Base-by-base conservation (phyloP, 306 rosid genomes). In the Vachellia pachyceras region DNA sequence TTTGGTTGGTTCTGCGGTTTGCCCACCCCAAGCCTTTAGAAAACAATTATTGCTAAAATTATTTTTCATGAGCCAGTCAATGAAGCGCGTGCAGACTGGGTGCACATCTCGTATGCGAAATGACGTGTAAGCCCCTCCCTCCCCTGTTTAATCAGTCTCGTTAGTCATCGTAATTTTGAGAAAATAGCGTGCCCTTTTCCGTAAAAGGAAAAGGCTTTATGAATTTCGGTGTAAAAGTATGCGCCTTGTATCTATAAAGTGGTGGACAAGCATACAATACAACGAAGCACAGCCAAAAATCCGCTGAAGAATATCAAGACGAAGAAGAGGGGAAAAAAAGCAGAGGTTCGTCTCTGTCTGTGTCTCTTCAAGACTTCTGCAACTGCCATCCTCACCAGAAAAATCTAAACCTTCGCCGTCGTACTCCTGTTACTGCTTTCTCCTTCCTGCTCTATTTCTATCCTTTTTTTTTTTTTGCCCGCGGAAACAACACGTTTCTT, bases 21-120 rank as follows among this genome's bases (percentile, higher is more conserved):
- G 23, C 58, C 58, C 23, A 1, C 8, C 22, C 57, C 58, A 50
- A 3, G 18, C 7, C 1, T 6, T 0, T 1, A 2, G 0, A 52
- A 52, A 52, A 1, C 1, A 55, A 55, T 57, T 10, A 0, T 3
- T 22, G 29, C 15, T 11, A 5, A 15, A 20, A 68, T 23, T 25
- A 12, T 5, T 13, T 44, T 9, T 55, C 60, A 60, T 10, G 84
- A 87, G 80, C 55, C 73, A 79, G 92, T 88, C 90, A 84, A 81
- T 76, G 29, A 11, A 79, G 65, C 97, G 97, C 97, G 95, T 91
- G 78, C 81, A 77, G 84, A 87, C 90, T 70, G 13, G 13, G 67
- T 29, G 54, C 18, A 40, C 41, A 11, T 57, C 9, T 3, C 58
- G 1, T 35, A 3, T 1, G 0, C 0, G 1, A 57, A 78, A 37